Evolutionary conservation across 1,284 basidiomycete species (phyloP).

Genomic region (Stygiomarasmius scandens): DNA sequence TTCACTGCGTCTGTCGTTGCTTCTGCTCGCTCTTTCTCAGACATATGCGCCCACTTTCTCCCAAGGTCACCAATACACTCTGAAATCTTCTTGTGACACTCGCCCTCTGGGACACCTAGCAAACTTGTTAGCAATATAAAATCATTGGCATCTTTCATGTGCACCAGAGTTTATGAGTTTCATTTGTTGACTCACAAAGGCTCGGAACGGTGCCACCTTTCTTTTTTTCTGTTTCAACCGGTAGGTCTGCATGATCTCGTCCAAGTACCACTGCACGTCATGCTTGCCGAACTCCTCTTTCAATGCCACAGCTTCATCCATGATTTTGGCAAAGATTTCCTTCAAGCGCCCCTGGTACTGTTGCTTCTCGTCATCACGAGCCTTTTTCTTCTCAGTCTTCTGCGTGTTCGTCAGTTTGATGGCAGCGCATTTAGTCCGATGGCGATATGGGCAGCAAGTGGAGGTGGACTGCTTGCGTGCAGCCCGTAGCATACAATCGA

Average conservation of each 20-base stretch:
- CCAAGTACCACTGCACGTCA: not conserved
- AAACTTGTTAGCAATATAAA: not conserved
- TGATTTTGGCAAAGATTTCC: not conserved
- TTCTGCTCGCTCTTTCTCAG: conserved; percentile 1
- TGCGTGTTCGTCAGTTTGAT: not conserved
- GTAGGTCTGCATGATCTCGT: not conserved
- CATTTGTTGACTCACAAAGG: not conserved
- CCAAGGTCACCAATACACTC: conserved; percentile 5
- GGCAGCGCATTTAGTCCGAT: not conserved
- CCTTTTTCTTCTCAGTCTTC: not conserved
- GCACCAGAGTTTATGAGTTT: not conserved
- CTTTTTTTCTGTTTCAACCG: not conserved
- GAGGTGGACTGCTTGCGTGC: not conserved
- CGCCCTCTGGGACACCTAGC: conserved; percentile 6
- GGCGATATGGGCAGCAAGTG: not conserved
- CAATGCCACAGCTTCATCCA: not conserved
- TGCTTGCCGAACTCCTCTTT: not conserved
- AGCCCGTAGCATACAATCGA: not conserved
- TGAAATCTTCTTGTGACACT: not conserved
- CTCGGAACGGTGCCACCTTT: not conserved
- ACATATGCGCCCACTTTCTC: conserved; percentile 11
- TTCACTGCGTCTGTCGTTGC: conserved; percentile 1
- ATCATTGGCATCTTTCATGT: not conserved
- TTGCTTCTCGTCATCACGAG: not conserved
- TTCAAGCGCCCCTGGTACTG: not conserved